Percentiles rank a stretch among this genome's conserved stretches.
These are phyloP conservation scores for Hymenoscyphus scutula DNA, from an alignment of 2,329 filamentous ascomycete species.

Conservation along the genomic window DNA sequence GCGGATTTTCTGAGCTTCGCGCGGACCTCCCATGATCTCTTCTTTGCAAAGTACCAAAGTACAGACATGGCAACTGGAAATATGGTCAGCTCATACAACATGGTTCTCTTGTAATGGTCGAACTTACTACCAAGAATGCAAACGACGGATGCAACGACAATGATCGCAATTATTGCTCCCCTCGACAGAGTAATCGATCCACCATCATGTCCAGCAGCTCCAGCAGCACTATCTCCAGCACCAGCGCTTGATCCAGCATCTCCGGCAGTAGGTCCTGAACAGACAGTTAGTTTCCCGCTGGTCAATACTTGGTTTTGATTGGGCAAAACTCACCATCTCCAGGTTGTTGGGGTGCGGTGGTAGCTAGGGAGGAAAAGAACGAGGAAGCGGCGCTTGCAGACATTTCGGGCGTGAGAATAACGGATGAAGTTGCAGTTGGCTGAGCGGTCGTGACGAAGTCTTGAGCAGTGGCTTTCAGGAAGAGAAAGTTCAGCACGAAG, in stretches of 20 bases:
- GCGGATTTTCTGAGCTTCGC: conserved; percentile 69
- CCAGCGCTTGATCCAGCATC: conserved; percentile 39
- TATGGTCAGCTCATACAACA: conserved; percentile 8
- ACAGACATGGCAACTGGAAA: conserved; percentile 44
- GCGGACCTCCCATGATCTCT: conserved; percentile 77
- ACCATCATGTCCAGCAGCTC: conserved; percentile 62
- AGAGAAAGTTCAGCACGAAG: conserved; percentile 27
- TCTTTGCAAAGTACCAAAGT: conserved; percentile 80
- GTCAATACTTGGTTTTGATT: background rate
- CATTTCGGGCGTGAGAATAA: conserved; percentile 34
- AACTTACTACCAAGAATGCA: conserved; percentile 67
- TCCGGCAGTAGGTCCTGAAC: conserved; percentile 27
- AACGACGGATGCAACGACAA: conserved; percentile 66
- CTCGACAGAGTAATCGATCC: conserved; percentile 63
- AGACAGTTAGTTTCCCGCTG: background rate
- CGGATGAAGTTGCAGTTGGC: conserved; percentile 22
- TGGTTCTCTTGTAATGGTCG: background rate
- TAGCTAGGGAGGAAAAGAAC: conserved; percentile 32
- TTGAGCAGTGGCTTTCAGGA: conserved; percentile 28
- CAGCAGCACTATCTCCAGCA: conserved; percentile 52
- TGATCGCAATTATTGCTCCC: conserved; percentile 71
- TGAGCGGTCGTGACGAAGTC: conserved; percentile 19
- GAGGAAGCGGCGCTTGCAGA: conserved; percentile 35
- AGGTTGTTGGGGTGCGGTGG: conserved; percentile 32
- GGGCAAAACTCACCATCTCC: conserved; percentile 22